Evolutionary conservation across 768 basidiomycete species (phyloP).

Genomic region (Podaxis sp.): DNA sequence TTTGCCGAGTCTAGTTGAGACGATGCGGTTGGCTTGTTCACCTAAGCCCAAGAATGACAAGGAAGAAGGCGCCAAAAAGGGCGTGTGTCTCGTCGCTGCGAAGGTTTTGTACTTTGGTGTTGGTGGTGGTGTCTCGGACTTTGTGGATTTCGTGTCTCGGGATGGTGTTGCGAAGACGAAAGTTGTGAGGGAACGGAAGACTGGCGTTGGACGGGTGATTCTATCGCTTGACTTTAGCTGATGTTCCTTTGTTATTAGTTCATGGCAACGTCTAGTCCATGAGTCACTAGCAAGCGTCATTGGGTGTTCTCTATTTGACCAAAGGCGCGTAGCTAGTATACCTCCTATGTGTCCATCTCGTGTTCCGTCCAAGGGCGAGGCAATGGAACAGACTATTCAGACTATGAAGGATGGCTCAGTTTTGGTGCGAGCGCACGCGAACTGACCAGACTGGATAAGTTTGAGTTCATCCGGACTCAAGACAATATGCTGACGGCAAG

Average conservation of each 20-base stretch:
- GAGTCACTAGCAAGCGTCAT: too few relatives aligned
- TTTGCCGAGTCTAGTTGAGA: slow-evolving; percentile 54
- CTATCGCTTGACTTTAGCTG: slow-evolving; percentile 2
- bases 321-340: too few relatives aligned
- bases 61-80: neutral
- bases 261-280: too few relatives aligned
- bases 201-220: slow-evolving; percentile 64
- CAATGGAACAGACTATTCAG: too few relatives aligned
- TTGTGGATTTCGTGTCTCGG: slow-evolving; percentile 56
- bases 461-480: too few relatives aligned
- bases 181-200: slow-evolving; percentile 61
- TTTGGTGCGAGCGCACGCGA: too few relatives aligned
- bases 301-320: too few relatives aligned
- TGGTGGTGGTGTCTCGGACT: slow-evolving; percentile 82
- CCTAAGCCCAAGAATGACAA: neutral
- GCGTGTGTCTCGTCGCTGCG: slow-evolving; percentile 74
- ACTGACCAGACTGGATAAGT: too few relatives aligned
- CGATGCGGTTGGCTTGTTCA: slow-evolving; percentile 43
- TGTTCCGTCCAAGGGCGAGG: too few relatives aligned
- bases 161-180: slow-evolving; percentile 40
- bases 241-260: neutral
- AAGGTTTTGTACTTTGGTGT: slow-evolving; percentile 96
- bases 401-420: too few relatives aligned
- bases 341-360: too few relatives aligned
- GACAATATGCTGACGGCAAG: too few relatives aligned